Percentiles rank a stretch among this genome's conserved stretches.
phyloP scores from a whole-genome alignment of 495 filamentous ascomycete species.

The Rhizodiscina lignyota region DNA sequence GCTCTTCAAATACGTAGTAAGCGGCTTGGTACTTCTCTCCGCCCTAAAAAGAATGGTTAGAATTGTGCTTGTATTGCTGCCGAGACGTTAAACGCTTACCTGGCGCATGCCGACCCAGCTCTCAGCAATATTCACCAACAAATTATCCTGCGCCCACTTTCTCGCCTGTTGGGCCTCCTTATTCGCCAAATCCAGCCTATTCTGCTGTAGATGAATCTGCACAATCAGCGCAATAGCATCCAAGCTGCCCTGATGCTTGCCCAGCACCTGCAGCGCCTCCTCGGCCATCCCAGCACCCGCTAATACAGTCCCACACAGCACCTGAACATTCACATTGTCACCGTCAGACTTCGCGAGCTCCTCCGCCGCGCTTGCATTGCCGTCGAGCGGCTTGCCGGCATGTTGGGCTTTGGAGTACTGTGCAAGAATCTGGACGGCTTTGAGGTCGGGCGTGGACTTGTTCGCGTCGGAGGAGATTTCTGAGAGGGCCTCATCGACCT shows the following conservation, averaged over 20 bases:
- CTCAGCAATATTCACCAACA: constrained; percentile 88
- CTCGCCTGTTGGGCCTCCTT: constrained; percentile 83
- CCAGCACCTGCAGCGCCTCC: constrained; percentile 62
- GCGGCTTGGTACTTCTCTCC: constrained; percentile 93
- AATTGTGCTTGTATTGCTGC: background rate
- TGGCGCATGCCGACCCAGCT: constrained; percentile 83
- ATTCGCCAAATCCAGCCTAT: constrained; percentile 72
- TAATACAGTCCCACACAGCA: constrained; percentile 62
- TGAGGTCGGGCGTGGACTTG: constrained; percentile 50
- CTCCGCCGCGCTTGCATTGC: constrained; percentile 28
- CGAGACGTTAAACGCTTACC: constrained; percentile 34
- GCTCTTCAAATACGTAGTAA: constrained; percentile 96
- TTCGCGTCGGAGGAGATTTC: constrained; percentile 40
- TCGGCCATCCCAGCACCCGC: constrained; percentile 62
- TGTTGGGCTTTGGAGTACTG: constrained; percentile 41
- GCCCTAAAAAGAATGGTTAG: constrained; percentile 35
- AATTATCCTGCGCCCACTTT: constrained; percentile 88
- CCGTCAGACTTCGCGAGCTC: constrained; percentile 42
- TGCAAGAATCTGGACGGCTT: constrained; percentile 64
- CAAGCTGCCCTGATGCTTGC: constrained; percentile 63
- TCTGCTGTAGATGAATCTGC: constrained; percentile 83
- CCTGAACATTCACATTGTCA: constrained; percentile 69
- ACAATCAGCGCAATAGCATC: constrained; percentile 47
- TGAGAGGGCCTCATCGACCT: constrained; percentile 52
- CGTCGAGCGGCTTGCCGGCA: constrained; percentile 21